Evolutionary conservation across 1,284 basidiomycete species (phyloP), one percentile per base, ranked within the genome.

Genomic region (Malassezia japonica): DNA sequence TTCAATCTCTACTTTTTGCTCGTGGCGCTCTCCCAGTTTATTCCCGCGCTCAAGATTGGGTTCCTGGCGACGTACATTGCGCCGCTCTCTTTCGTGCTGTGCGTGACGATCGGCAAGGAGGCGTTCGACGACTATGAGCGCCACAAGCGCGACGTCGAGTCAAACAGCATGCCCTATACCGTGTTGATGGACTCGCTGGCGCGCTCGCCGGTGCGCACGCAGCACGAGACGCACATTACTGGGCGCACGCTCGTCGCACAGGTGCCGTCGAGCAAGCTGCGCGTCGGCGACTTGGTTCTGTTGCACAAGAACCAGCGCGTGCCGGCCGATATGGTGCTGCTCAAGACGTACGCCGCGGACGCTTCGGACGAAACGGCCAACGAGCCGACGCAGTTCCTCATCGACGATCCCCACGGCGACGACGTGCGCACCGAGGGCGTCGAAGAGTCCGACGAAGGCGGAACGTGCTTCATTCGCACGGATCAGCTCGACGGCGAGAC

Each of bases 401-500:
- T 43, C 20, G 50, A 54, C 18, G 56, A 57, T 16, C 36, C 39
- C 25, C 43, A 46, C 8, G 31, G 41, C 27, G 41, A 4, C 1
- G 18, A 28, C 2, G 21, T 10, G 31, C 40, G 40, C 16, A 18
- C 40, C 24, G 40, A 27, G 2, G 40, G 24, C 6, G 40, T 42
- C 13, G n/a, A 44, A 15, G 38, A 33, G 8, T 46, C 48, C 8
- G 31, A 47, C 7, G 49, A 49, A n/a, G 91, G 90, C 59, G 94
- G 94, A 1, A 91, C 90, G 1, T 96, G 92, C 72, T 99, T 98
- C 74, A 86, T 99, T 46, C 80, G 92, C 5, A 99, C 94, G 0
- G 94, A 99, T 74, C 94, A 98, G 70, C 79, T 99, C 9, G 94
- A 99, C 63, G 94, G 94, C 37, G 94, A 99, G 75, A 99, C 94